phyloP scores from a whole-genome alignment of 75 land plant species.

The Picea glauca region DNA sequence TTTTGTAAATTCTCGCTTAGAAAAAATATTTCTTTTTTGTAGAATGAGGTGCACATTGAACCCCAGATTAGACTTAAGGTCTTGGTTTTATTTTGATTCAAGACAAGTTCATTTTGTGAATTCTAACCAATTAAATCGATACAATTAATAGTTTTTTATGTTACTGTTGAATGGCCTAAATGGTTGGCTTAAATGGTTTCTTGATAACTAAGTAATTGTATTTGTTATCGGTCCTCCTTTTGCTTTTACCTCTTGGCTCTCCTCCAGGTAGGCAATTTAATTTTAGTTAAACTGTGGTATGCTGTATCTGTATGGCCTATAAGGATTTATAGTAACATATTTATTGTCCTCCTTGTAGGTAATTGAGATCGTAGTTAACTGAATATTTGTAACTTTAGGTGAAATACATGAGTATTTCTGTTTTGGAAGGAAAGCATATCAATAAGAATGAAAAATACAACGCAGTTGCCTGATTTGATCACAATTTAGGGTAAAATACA shows the following conservation, averaged over 20 bases:
- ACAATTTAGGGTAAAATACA: no score
- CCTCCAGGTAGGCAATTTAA: not conserved
- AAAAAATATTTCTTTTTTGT: constrained; percentile 3
- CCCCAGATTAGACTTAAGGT: not conserved
- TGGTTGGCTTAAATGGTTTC: not conserved
- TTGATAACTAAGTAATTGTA: not conserved
- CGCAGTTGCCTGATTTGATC: no score
- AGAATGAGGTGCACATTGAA: not conserved
- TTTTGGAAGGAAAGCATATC: no score
- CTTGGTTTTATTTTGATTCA: not conserved
- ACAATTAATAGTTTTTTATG: not conserved
- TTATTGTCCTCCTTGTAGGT: not conserved
- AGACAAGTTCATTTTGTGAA: not conserved
- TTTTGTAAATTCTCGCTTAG: constrained; percentile 4
- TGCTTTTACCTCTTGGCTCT: not conserved
- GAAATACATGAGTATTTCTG: no score
- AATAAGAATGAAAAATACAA: no score
- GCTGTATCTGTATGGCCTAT: not conserved
- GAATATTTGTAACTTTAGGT: no score
- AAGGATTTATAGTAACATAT: not conserved
- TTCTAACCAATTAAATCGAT: not conserved
- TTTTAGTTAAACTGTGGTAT: not conserved
- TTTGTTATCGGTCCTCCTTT: not conserved
- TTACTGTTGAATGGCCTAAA: no score
- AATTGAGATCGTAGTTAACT: not conserved